phyloP scores from a whole-genome alignment of 1,284 basidiomycete genomes.

The Cutaneotrichosporon cutaneum region DNA sequence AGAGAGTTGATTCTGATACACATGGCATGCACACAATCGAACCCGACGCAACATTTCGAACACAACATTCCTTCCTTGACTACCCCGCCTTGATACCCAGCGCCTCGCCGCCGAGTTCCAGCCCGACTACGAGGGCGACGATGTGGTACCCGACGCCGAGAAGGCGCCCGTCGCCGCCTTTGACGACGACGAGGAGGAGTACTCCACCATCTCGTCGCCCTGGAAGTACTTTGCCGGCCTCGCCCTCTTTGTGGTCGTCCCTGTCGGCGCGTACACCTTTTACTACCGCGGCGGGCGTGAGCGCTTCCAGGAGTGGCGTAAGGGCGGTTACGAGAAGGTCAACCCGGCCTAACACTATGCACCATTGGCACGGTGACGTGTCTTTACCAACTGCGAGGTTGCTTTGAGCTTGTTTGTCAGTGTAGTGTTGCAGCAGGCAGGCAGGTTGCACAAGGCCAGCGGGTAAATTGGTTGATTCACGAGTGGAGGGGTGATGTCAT shows the following conservation, averaged over 20 bases:
- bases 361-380: neutral
- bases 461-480: no score
- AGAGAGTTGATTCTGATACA: slow-evolving; percentile 24
- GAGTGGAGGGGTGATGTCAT: no score
- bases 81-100: neutral
- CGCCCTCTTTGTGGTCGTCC: slow-evolving; percentile 57
- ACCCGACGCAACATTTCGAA: slow-evolving; percentile 1
- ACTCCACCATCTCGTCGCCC: slow-evolving; percentile 41
- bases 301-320: slow-evolving; percentile 12
- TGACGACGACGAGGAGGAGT: slow-evolving; percentile 26
- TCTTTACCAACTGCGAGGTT: no score
- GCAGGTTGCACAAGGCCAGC: no score
- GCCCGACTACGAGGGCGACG: slow-evolving; percentile 17
- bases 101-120: neutral
- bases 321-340: slow-evolving; percentile 14
- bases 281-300: slow-evolving; percentile 50
- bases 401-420: no score
- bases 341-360: neutral
- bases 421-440: no score
- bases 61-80: neutral
- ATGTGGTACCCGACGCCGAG: slow-evolving; percentile 2
- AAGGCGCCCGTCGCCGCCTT: slow-evolving; percentile 6
- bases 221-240: slow-evolving; percentile 56
- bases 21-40: slow-evolving; percentile 17
- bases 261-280: slow-evolving; percentile 61